Evolutionary conservation across 73 alveolate genomes (phyloP).

Genomic region (Tetrahymena borealis): DNA sequence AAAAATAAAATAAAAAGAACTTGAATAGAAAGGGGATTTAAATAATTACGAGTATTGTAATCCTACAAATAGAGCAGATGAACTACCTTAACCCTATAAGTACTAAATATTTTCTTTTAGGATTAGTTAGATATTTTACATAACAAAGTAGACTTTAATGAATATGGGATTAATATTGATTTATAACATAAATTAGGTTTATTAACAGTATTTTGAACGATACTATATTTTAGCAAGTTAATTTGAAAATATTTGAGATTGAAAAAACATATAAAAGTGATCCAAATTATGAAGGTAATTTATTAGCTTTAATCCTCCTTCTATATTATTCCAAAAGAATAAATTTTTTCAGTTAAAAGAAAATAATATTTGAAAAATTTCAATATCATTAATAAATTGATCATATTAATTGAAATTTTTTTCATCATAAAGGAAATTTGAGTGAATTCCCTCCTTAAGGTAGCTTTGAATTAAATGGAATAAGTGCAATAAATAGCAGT

Average conservation of each 20-base stretch:
- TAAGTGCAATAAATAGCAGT: constrained; percentile 6
- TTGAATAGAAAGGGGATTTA: constrained; percentile 19
- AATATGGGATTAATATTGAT: background rate
- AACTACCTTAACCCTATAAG: constrained; percentile 35
- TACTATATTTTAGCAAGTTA: constrained; percentile 6
- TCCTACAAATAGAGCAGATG: constrained; percentile 31
- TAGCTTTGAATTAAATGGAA: constrained; percentile 18
- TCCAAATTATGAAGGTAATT: constrained; percentile 44
- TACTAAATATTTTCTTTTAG: background rate
- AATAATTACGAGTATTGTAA: constrained; percentile 39
- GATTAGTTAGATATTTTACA: background rate
- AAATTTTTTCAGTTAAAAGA: too few species aligned
- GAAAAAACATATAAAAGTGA: constrained; percentile 32
- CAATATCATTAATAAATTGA: too few species aligned
- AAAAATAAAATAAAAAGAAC: background rate
- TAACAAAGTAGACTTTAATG: too few species aligned
- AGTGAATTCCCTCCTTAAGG: constrained; percentile 41
- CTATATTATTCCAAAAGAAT: too few species aligned
- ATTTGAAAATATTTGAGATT: constrained; percentile 28
- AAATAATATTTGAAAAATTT: too few species aligned
- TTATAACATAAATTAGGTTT: background rate
- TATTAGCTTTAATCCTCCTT: too few species aligned
- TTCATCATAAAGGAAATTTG: background rate
- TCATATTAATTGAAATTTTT: too few species aligned
- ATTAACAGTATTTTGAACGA: constrained; percentile 10